Conservation (phyloP, 208 protist species). For the Crithidia fasciculata region DNA sequence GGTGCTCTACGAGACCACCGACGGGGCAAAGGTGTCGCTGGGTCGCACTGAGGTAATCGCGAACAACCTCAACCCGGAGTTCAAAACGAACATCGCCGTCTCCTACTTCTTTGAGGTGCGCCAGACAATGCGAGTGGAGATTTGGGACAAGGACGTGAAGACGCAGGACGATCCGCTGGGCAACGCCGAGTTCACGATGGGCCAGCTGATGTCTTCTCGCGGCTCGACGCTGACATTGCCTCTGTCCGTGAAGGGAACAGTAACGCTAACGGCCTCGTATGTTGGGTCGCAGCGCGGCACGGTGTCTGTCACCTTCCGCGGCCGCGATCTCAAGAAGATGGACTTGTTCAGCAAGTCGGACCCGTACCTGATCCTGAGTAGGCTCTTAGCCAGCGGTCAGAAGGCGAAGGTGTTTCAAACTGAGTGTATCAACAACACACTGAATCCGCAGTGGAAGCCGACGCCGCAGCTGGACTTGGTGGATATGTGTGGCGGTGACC, state of each 20-base stretch:
- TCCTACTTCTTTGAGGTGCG: slow-evolving; percentile 50
- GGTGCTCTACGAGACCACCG: slow-evolving; percentile 3
- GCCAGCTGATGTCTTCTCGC: slow-evolving; percentile 24
- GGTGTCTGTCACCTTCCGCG: slow-evolving; percentile 22
- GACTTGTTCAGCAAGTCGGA: slow-evolving; percentile 44
- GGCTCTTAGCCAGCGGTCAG: slow-evolving; percentile 26
- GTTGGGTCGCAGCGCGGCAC: slow-evolving; percentile 21
- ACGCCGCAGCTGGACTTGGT: slow-evolving; percentile 33
- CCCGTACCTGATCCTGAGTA: slow-evolving; percentile 31
- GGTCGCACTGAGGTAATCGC: slow-evolving; percentile 13
- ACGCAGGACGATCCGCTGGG: slow-evolving; percentile 39
- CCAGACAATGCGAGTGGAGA: slow-evolving; percentile 28
- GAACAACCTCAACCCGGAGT: slow-evolving; percentile 48
- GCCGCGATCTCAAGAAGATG: slow-evolving; percentile 47
- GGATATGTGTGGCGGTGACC: slow-evolving; percentile 42
- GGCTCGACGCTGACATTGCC: slow-evolving; percentile 23
- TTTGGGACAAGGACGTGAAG: slow-evolving; percentile 35
- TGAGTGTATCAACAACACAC: slow-evolving; percentile 36
- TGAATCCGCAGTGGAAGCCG: slow-evolving; percentile 45
- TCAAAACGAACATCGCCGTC: slow-evolving; percentile 28
- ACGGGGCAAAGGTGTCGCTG: not conserved
- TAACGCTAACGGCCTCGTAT: slow-evolving; percentile 28
- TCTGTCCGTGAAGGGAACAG: slow-evolving; percentile 23
- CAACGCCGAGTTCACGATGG: slow-evolving; percentile 28
- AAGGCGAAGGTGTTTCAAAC: slow-evolving; percentile 23